Evolutionary conservation across 208 protist genomes (phyloP).

Genomic region (Blastocrithidia nonstop): DNA sequence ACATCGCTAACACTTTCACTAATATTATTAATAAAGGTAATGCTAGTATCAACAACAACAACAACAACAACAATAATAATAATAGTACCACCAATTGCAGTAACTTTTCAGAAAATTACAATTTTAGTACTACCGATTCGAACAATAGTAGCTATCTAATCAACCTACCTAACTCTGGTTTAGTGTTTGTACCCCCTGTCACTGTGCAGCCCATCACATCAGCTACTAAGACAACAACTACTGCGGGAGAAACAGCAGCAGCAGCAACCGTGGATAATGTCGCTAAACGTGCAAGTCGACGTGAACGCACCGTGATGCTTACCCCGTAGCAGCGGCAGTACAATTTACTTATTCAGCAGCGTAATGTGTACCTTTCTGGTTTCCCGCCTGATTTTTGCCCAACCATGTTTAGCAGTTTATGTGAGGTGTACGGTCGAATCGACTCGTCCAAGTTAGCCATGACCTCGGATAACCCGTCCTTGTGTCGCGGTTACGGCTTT

Average conservation of each 20-base stretch:
- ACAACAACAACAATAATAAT: conserved; percentile 3
- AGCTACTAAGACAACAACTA: too few species aligned
- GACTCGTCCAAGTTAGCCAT: conserved; percentile 46
- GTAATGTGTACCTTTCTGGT: conserved; percentile 57
- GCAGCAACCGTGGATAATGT: too few species aligned
- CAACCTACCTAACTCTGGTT: too few species aligned
- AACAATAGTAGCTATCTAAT: too few species aligned
- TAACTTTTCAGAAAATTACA: background rate
- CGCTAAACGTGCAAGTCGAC: too few species aligned
- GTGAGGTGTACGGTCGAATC: conserved; percentile 31
- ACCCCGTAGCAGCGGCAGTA: background rate
- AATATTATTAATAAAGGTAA: background rate
- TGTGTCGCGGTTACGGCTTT: conserved; percentile 40
- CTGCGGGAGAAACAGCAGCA: too few species aligned
- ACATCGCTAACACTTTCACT: background rate
- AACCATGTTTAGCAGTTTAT: conserved; percentile 30
- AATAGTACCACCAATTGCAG: background rate
- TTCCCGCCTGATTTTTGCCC: conserved; percentile 29
- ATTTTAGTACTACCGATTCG: too few species aligned
- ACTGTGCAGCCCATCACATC: too few species aligned
- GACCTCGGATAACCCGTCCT: conserved; percentile 17
- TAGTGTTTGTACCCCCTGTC: too few species aligned
- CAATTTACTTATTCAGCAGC: conserved; percentile 17
- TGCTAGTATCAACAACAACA: background rate
- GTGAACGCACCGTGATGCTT: background rate